Evolutionary conservation across 192 early-diverging fungal species (phyloP), one percentile per base, ranked within the genome.

Genomic region (Backusella sp.): DNA sequence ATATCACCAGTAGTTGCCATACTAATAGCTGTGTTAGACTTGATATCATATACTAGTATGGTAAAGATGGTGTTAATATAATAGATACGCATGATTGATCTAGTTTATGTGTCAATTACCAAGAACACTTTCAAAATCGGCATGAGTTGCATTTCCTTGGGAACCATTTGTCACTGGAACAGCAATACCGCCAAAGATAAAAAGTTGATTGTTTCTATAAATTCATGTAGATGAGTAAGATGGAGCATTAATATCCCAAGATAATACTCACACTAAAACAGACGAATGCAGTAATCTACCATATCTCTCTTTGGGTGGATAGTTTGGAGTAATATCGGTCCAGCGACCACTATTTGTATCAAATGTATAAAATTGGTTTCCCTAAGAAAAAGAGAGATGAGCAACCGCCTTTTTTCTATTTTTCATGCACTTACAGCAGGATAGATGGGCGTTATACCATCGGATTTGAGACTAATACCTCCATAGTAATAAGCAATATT

Each of bases 1-100:
- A 72, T 72, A 42, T 77, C 76, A 71, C 76, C 76, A 21, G 70
- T 34, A 17, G 76, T 77, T n/a, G 44, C 68, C 14, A 77, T 65
- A 0, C 52, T 34, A 35, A 72, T 15, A 1, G 69, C 76, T 41
- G 41, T 53, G 14, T 72, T 62, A 1, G 32, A 30, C 6, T 36
- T 41, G 52, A 72, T 77, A 41, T 77, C 76, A 30, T 77, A 72
- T 0, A 76, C 44, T 49, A 62, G 4, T 35, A 23, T 35, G 37
- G 11, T 39, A 39, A 11, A 3, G 7, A 11, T 12, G 37, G 37
- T 39, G 0, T 39, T 11, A 39, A 39, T 39, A 12, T 12, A 8
- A 39, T 39, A 41, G 5, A 17, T 42, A 66, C 8, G 21, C 28
- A 15, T 21, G 30, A 23, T 36, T 17, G 1, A 17, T 12, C 30